These are phyloP conservation scores for Falciphora oryzae DNA, from an alignment of 2,329 filamentous ascomycete species.

Conservation along the genomic window DNA sequence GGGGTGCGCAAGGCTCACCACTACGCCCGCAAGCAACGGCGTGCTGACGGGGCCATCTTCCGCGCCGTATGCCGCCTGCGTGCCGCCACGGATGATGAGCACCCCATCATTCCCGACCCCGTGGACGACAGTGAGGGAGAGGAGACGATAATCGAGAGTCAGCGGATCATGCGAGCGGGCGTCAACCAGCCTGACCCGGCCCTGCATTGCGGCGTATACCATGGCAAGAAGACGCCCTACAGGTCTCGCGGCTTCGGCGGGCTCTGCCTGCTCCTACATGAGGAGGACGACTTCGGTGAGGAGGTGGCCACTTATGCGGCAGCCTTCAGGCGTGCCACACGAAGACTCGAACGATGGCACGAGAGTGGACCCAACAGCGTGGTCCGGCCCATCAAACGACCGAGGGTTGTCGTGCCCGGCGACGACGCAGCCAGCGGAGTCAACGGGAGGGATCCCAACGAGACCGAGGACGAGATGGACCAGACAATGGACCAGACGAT, in stretches of 20 bases:
- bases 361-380: conserved; percentile 35
- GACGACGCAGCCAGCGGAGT: conserved; percentile 18
- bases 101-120: conserved; percentile 44
- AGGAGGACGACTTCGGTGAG: conserved; percentile 71
- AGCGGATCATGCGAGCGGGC: conserved; percentile 12
- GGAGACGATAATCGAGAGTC: conserved; percentile 28
- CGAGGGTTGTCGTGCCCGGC: conserved; percentile 15
- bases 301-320: conserved; percentile 62
- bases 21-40: conserved; percentile 54
- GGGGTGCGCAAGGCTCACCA: conserved; percentile 63
- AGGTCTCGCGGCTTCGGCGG: conserved; percentile 57
- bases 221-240: conserved; percentile 31
- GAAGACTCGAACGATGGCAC: conserved; percentile 68
- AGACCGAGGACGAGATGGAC: conserved; percentile 25
- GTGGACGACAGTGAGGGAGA: conserved; percentile 62
- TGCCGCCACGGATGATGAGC: conserved; percentile 7
- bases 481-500: not conserved
- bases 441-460: conserved; percentile 25
- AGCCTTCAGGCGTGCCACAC: conserved; percentile 55
- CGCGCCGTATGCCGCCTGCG: conserved; percentile 58
- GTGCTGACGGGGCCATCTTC: conserved; percentile 60
- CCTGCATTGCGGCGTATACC: conserved; percentile 11
- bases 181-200: conserved; percentile 14
- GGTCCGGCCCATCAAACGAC: conserved; percentile 40
- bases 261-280: conserved; percentile 53